Base-by-base conservation (phyloP, 1,284 basidiomycete species). In the Limonomyces culmigenus region DNA sequence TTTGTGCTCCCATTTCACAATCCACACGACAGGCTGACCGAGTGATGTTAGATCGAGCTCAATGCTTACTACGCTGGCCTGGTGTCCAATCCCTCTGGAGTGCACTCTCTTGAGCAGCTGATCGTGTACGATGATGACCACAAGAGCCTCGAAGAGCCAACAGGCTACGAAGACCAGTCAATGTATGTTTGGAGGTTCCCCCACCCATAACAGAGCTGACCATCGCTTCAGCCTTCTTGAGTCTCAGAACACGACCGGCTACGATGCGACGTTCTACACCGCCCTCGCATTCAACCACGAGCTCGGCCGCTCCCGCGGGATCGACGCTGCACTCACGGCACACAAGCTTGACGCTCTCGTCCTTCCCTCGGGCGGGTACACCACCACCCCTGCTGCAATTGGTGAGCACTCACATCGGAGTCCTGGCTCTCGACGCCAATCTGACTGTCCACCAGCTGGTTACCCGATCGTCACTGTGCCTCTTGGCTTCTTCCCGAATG, bases 321-420 rank as follows among this genome's bases (percentile, higher is more conserved):
- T 77, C 27, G 72, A 76, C 42, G 69, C 63, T 14, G 65, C 62
- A 0, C 47, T 77, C 18, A 50, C 66, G 38, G 45, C 46, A 34
- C 55, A 65, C 44, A 58, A 66, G 0, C 53, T 76, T 0, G 71
- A 77, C 42, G 74, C 73, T 0, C 53, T 77, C 8, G 53, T 76
- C 5, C 53, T 74, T 12, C 74, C 73, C 3, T 59, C 67, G 1
- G 51, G 59, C 14, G 70, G 69, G 34, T 54, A 60, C 36, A 61
- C 61, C 2, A 59, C 63, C 3, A 48, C 51, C 4, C 64, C 68
- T 13, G 62, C 61, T 31, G 54, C 19, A 15, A 34, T 14, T 19
- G 25, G 11, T 8, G 15, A 33, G 6, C 5, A 13, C 4, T 10
- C 14, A n/a, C n/a, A n/a, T n/a, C n/a, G n/a, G n/a, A n/a, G 3